Evolutionary conservation across 2,329 filamentous ascomycete species (phyloP), one percentile per base, ranked within the genome.

Genomic region (Fusarium sp.): DNA sequence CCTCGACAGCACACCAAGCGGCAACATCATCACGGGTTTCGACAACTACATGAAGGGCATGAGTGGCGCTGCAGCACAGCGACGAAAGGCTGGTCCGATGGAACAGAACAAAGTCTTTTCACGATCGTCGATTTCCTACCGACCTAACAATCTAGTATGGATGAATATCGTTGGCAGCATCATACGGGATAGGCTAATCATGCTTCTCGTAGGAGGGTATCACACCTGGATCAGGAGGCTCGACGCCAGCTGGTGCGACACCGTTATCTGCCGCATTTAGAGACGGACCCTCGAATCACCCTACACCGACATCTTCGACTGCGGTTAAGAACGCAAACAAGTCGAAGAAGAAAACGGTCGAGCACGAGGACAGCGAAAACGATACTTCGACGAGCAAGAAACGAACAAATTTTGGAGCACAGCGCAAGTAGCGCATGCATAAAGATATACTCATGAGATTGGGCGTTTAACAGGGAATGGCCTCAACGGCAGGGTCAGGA

Each of bases 1-100:
- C 81, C 90, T 99, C 57, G 95, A 98, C 81, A 94, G 94, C 78
- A 97, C 95, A 9, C 92, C 91, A 20, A 90, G 87, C 76, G 96
- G 96, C 48, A 99, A 99, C 84, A 98, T 99, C 80, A 95, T 99
- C 81, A 95, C 93, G 54, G 96, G 96, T 28, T 99, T 99, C 82
- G 96, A 99, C 82, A 97, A 95, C 80, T 99, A 98, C 84, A 97
- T 97, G 86, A 99, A 99, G 83, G 95, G 94, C 61, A 89, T 88
- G 24, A 88, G 89, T 14, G 89, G 90, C n/a, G 86, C 87, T 4
- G 87, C 88, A 8, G 87, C 91, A 16, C 86, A 90, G 74, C 86
- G 92, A 78, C 89, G 91, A 78, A 89, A 92, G 81, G 86, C 88
- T 30, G 88, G 89, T 10, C 85, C 92, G 54, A 87, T 86, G 68